These are phyloP conservation scores for Vigna nakashimae DNA, from an alignment of 306 rosid species.

Conservation along the genomic window DNA sequence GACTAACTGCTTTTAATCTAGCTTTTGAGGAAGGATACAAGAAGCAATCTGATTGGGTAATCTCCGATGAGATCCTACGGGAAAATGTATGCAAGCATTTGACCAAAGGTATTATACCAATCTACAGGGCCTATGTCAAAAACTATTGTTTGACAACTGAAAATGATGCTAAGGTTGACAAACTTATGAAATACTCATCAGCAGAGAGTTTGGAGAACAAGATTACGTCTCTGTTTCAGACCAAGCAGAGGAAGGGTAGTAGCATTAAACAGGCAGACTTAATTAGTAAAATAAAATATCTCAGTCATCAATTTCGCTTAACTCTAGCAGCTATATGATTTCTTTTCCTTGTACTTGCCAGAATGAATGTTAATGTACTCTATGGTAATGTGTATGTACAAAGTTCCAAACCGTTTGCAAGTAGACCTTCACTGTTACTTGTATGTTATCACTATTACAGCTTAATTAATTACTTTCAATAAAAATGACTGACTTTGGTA, in stretches of 20 bases:
- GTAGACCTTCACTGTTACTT: neutral
- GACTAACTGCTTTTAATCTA: conserved; percentile 62
- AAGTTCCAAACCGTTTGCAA: conserved; percentile 6
- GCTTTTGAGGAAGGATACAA: conserved; percentile 67
- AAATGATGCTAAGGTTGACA: conserved; percentile 59
- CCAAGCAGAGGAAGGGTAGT: conserved; percentile 44
- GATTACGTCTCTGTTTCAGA: conserved; percentile 66
- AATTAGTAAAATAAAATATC: conserved; percentile 56
- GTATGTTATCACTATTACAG: neutral
- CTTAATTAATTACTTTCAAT: neutral
- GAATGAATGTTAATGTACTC: conserved; percentile 18
- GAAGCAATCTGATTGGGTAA: conserved; percentile 75
- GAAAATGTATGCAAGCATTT: conserved; percentile 62
- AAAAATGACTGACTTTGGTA: neutral
- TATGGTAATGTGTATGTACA: neutral
- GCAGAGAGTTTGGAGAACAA: conserved; percentile 64
- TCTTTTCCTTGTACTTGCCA: conserved; percentile 14
- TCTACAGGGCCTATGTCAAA: conserved; percentile 60
- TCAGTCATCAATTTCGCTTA: conserved; percentile 57
- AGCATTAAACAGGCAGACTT: conserved; percentile 51
- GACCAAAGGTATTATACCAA: conserved; percentile 73
- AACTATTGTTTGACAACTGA: conserved; percentile 57
- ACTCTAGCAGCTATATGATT: conserved; percentile 45
- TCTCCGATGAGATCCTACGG: conserved; percentile 63
- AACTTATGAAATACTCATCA: conserved; percentile 59